Evolutionary conservation across 2,329 filamentous ascomycete species (phyloP).

Genomic region (Talaromyces marneffei): DNA sequence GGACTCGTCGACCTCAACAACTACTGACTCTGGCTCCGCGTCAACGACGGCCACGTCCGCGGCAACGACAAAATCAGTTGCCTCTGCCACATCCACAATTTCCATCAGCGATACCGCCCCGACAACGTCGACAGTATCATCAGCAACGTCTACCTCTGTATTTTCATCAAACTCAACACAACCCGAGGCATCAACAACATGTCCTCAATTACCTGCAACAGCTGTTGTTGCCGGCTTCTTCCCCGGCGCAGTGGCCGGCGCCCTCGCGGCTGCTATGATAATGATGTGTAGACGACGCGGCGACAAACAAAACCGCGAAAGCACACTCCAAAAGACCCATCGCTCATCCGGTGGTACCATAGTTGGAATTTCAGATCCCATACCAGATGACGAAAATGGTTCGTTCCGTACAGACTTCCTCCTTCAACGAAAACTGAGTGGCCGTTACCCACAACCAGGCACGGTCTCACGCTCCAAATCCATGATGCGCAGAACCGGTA

Average conservation of each 20-base stretch:
- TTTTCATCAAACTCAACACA: constrained; percentile 19
- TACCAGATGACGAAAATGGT: constrained; percentile 35
- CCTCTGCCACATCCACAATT: constrained; percentile 10
- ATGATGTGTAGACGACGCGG: constrained; percentile 33
- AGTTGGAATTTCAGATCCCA: constrained; percentile 39
- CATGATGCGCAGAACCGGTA: constrained; percentile 30
- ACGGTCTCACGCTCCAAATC: constrained; percentile 25
- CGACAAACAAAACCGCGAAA: not conserved
- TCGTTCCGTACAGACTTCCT: constrained; percentile 43
- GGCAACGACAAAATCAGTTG: constrained; percentile 14
- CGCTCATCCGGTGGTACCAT: constrained; percentile 29
- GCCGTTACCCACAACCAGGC: constrained; percentile 17
- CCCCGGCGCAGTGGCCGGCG: constrained; percentile 40
- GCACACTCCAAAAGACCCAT: constrained; percentile 7
- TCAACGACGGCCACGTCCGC: constrained; percentile 19
- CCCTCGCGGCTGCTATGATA: constrained; percentile 51
- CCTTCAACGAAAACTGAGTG: constrained; percentile 22
- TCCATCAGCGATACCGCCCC: not conserved
- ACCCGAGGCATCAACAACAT: constrained; percentile 20
- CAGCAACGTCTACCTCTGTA: constrained; percentile 17
- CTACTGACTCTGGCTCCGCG: constrained; percentile 16
- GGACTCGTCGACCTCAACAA: constrained; percentile 22
- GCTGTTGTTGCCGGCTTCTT: constrained; percentile 44
- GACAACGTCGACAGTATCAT: constrained; percentile 15
- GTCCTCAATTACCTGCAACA: constrained; percentile 36